These are phyloP conservation scores for Apophysomyces elegans DNA, from an alignment of 371 early-diverging fungal species.

Conservation along the genomic window DNA sequence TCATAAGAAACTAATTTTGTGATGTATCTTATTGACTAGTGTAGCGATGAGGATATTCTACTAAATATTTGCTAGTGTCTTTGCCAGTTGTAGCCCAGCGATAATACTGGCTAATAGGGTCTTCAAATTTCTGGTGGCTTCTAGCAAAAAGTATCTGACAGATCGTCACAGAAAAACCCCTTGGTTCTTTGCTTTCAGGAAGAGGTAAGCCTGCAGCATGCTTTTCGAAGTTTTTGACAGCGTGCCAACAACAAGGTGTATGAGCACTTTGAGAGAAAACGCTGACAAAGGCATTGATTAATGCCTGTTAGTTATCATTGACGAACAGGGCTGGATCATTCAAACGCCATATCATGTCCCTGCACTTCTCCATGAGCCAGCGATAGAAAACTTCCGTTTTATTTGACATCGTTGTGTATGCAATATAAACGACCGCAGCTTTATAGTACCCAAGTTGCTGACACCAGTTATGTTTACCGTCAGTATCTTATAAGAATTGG, in stretches of 20 bases:
- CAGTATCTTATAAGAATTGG: neutral
- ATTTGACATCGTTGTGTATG: neutral
- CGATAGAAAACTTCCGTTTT: neutral
- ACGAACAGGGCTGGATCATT: slow-evolving; percentile 7
- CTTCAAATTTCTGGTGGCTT: neutral
- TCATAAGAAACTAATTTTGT: no score
- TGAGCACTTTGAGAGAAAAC: slow-evolving; percentile 7
- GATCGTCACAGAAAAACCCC: neutral
- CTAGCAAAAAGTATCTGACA: neutral
- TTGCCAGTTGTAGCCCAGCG: no score
- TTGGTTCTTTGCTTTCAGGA: neutral
- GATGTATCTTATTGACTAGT: no score
- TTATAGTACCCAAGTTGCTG: neutral
- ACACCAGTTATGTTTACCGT: neutral
- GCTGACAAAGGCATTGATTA: neutral
- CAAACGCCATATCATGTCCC: neutral
- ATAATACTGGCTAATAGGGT: neutral
- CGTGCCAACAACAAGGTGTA: slow-evolving; percentile 9
- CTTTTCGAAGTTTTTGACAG: neutral
- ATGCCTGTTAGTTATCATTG: slow-evolving; percentile 9
- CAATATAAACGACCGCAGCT: neutral
- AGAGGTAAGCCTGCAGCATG: neutral
- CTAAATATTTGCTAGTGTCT: no score
- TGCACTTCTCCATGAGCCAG: neutral
- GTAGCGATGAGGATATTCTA: no score